These are phyloP conservation scores for Candida yuanshanica DNA, from an alignment of 805 yeast genomes.

Conservation along the genomic window DNA sequence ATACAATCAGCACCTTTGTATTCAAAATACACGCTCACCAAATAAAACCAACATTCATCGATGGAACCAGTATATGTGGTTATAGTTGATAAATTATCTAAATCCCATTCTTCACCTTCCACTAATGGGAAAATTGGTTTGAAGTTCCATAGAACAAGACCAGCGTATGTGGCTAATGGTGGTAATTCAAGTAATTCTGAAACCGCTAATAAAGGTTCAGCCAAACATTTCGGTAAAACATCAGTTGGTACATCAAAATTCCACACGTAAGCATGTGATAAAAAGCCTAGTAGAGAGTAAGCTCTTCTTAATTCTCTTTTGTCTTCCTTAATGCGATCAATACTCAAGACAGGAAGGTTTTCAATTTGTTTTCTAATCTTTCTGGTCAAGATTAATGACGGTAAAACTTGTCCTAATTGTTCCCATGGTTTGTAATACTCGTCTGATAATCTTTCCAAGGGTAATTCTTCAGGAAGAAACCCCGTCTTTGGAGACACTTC, in stretches of 20 bases:
- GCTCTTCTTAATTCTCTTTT: conserved; percentile 69
- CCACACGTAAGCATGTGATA: conserved; percentile 91
- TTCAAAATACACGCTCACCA: conserved; percentile 85
- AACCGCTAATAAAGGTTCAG: conserved; percentile 62
- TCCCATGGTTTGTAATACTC: conserved; percentile 79
- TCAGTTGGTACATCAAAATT: conserved; percentile 58
- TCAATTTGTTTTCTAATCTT: conserved; percentile 61
- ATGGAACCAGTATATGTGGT: conserved; percentile 84
- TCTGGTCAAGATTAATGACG: conserved; percentile 65
- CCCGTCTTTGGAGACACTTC: conserved; percentile 70
- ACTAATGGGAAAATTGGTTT: conserved; percentile 46
- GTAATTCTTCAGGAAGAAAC: conserved; percentile 67
- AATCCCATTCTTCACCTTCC: conserved; percentile 32
- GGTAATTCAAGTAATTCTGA: conserved; percentile 65
- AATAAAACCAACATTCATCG: conserved; percentile 92
- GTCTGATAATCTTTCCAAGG: conserved; percentile 54
- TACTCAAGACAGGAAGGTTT: conserved; percentile 49
- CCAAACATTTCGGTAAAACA: conserved; percentile 58
- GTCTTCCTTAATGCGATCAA: conserved; percentile 32
- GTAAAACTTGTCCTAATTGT: conserved; percentile 53
- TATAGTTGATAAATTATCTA: conserved; percentile 70
- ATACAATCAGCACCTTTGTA: conserved; percentile 71
- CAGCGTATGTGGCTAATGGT: conserved; percentile 84
- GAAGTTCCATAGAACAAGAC: conserved; percentile 86
- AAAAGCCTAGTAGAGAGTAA: conserved; percentile 68